Conservation (phyloP, 768 basidiomycete species). For the Boletales sp. region DNA sequence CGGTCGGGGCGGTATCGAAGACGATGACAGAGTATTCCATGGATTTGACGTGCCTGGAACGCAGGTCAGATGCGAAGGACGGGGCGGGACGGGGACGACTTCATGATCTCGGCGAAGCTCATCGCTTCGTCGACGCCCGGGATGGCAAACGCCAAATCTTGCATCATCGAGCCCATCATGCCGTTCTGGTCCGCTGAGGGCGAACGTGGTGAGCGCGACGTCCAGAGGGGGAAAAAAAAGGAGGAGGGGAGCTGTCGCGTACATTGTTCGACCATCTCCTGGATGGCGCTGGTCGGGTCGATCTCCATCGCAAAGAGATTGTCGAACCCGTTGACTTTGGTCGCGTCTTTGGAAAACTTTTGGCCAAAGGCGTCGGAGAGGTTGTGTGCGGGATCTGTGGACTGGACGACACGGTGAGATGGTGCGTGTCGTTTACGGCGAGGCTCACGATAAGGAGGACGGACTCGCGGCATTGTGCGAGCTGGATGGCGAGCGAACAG, state of each 20-base stretch:
- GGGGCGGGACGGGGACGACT: slow-evolving; percentile 43
- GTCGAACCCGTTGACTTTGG: slow-evolving; percentile 94
- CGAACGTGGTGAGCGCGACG: background rate
- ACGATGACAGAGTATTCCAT: slow-evolving; percentile 99
- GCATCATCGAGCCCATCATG: slow-evolving; percentile 99
- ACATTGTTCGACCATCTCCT: slow-evolving; percentile 99
- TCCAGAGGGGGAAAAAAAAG: too few species aligned
- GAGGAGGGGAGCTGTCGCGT: slow-evolving; percentile 4
- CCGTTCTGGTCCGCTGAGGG: slow-evolving; percentile 75
- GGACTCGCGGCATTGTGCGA: slow-evolving; percentile 87
- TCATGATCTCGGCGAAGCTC: slow-evolving; percentile 99
- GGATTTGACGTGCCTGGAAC: slow-evolving; percentile 90
- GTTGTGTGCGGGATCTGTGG: slow-evolving; percentile 99
- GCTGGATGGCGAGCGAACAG: slow-evolving; percentile 95
- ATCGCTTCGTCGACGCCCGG: slow-evolving; percentile 99
- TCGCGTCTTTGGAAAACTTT: slow-evolving; percentile 99
- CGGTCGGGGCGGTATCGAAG: slow-evolving; percentile 98
- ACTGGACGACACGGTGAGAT: slow-evolving; percentile 44
- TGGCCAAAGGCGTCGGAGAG: slow-evolving; percentile 98
- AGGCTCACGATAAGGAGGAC: slow-evolving; percentile 88
- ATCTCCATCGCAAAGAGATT: slow-evolving; percentile 99
- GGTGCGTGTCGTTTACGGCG: background rate
- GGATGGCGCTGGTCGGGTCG: slow-evolving; percentile 95
- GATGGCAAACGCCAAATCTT: slow-evolving; percentile 98
- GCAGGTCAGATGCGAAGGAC: background rate